phyloP scores from a whole-genome alignment of 2,329 filamentous ascomycete genomes.

The Hymenotorrendiella dingleyae region DNA sequence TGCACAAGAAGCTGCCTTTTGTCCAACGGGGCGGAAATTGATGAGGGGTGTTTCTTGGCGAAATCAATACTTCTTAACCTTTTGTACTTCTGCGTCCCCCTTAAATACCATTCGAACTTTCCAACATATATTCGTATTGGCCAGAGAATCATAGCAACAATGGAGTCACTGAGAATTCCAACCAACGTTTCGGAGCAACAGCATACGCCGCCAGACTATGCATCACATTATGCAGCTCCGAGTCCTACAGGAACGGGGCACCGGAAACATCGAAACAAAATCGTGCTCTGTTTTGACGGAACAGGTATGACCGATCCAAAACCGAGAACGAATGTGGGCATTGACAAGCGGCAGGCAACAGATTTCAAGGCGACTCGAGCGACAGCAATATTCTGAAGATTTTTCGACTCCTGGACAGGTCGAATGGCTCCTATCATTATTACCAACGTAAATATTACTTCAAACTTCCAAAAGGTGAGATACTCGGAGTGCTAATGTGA shows the following conservation, averaged over 20 bases:
- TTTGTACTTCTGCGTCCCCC: no score
- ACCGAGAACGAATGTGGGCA: neutral
- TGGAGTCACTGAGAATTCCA: neutral
- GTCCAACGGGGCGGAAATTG: no score
- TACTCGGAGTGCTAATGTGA: no score
- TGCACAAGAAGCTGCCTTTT: no score
- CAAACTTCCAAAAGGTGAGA: no score
- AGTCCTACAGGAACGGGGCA: neutral
- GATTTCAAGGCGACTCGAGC: conserved; percentile 9
- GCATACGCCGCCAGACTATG: no score
- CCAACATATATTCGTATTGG: no score
- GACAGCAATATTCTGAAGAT: conserved; percentile 16
- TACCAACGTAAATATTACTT: conserved; percentile 5
- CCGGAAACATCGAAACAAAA: neutral
- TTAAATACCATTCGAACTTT: no score
- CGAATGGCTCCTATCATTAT: conserved; percentile 7
- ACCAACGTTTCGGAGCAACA: neutral
- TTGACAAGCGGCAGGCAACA: conserved; percentile 1
- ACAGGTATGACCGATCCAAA: neutral
- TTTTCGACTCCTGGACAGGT: conserved; percentile 12
- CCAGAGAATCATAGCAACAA: neutral
- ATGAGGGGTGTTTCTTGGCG: no score
- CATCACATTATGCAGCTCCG: neutral
- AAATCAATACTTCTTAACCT: no score
- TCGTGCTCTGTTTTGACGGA: conserved; percentile 14